Evolutionary conservation across 1,139 yeast species (phyloP).

Genomic region (Debaryomycetaceae sp.): DNA sequence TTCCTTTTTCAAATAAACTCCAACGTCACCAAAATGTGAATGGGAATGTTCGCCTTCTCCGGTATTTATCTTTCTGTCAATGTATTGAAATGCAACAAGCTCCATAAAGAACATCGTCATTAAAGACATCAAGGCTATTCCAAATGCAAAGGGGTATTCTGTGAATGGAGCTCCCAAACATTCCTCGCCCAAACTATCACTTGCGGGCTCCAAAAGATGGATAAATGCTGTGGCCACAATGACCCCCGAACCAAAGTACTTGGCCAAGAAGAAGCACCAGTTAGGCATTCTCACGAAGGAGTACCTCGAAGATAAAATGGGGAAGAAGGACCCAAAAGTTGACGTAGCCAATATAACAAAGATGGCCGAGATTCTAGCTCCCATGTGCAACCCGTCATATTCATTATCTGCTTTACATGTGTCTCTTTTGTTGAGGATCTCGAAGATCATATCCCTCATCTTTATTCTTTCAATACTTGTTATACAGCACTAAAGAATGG

Average conservation of each 20-base stretch:
- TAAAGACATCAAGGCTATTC: conserved; percentile 37
- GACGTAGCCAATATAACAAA: conserved; percentile 30
- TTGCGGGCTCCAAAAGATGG: conserved; percentile 20
- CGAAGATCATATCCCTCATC: not conserved
- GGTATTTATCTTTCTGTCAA: conserved; percentile 34
- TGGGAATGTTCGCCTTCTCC: conserved; percentile 33
- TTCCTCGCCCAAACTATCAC: conserved; percentile 22
- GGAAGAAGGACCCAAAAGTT: conserved; percentile 26
- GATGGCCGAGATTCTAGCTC: conserved; percentile 70
- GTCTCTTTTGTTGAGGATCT: conserved; percentile 1
- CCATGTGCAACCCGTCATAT: conserved; percentile 39
- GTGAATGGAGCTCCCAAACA: conserved; percentile 35
- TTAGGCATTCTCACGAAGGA: conserved; percentile 20
- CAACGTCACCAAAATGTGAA: conserved; percentile 49
- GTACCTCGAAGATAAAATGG: conserved; percentile 16
- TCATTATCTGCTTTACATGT: conserved; percentile 23
- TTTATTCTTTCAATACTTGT: conserved; percentile 1
- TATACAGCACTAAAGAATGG: too few relatives aligned
- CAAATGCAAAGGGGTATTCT: conserved; percentile 42
- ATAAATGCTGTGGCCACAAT: conserved; percentile 26
- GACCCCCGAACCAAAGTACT: conserved; percentile 28
- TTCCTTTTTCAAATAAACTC: conserved; percentile 24
- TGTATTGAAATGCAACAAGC: conserved; percentile 33
- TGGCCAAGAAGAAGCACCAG: conserved; percentile 13
- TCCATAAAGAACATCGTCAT: conserved; percentile 20